Base-by-base conservation (phyloP, 805 yeast genomes). In the Maudiozyma pseudohumilis region DNA sequence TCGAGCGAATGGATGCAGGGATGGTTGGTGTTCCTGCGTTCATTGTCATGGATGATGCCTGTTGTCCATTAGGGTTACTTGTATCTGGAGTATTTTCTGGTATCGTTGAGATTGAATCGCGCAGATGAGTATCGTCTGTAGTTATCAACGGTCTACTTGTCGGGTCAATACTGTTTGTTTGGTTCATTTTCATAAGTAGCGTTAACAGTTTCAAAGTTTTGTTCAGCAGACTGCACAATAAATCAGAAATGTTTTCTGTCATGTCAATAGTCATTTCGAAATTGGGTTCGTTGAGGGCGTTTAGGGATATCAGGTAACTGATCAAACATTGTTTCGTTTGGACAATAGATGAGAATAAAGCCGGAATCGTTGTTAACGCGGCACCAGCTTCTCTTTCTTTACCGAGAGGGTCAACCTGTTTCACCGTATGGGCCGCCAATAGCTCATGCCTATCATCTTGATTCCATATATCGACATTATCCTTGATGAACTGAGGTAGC, bases 131-230 rank as follows among this genome's bases (percentile, higher is more conserved):
- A 11, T 18, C 15, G 25, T 24, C 15, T 6, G 32, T 15, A 3
- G 42, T 22, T 10, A 25, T 28, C 4, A 24, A 27, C 1, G 56
- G 55, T 30, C 48, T 41, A 36, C 35, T 42, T 24, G 47, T 48
- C 28, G 44, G 49, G 29, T 56, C 60, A 23, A 58, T 51, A 36
- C 54, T 46, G 36, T 58, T 58, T 2, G 55, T 55, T 1, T 59
- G 56, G 32, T 58, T 58, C 17, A 49, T 34, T 34, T 50, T 48
- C 49, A 55, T 47, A 10, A 46, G 41, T 20, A 50, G 27, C 4
- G 55, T 50, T 22, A 58, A 45, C 8, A 52, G 40, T 20, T 46
- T 44, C 21, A 53, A 43, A 29, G 48, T 53, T 20, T 43, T 38
- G 4, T 55, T 42, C 17, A 55, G 52, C 29, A 58, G 29, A 2